phyloP scores from a whole-genome alignment of 768 basidiomycete genomes.

The Kwoniella heveanensis region DNA sequence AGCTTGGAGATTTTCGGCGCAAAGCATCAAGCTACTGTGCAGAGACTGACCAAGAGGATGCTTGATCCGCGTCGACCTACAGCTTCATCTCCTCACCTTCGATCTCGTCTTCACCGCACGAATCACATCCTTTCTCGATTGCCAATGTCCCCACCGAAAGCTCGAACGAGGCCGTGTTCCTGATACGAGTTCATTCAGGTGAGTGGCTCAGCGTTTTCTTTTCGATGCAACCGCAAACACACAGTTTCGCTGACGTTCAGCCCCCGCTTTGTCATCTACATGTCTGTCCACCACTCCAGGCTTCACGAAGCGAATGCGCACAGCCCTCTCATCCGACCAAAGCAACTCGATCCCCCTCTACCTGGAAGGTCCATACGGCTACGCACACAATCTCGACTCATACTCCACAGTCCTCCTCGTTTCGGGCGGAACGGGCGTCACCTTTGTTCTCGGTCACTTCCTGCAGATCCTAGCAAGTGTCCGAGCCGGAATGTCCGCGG shows the following conservation, averaged over 20 bases:
- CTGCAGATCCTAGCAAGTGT: conserved; percentile 20
- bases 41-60: no score
- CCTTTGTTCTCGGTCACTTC: conserved; percentile 33
- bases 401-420: conserved; percentile 36
- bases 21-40: no score
- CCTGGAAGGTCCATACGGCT: conserved; percentile 45
- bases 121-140: conserved; percentile 53
- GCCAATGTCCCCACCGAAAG: conserved; percentile 40
- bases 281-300: conserved; percentile 23
- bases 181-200: conserved; percentile 40
- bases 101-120: conserved; percentile 46
- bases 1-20: no score
- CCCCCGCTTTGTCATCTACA: no score
- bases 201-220: no score
- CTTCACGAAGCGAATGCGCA: conserved; percentile 37
- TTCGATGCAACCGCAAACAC: no score
- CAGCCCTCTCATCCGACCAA: conserved; percentile 7
- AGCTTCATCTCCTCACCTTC: conserved; percentile 53
- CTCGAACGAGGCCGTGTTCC: conserved; percentile 32
- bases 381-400: conserved; percentile 24
- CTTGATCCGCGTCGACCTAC: not conserved
- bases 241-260: no score
- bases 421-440: conserved; percentile 44
- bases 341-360: conserved; percentile 23
- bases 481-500: conserved; percentile 18